These are phyloP conservation scores for Jatropha curcas DNA, from an alignment of 345 rosid species.

Conservation along the genomic window DNA sequence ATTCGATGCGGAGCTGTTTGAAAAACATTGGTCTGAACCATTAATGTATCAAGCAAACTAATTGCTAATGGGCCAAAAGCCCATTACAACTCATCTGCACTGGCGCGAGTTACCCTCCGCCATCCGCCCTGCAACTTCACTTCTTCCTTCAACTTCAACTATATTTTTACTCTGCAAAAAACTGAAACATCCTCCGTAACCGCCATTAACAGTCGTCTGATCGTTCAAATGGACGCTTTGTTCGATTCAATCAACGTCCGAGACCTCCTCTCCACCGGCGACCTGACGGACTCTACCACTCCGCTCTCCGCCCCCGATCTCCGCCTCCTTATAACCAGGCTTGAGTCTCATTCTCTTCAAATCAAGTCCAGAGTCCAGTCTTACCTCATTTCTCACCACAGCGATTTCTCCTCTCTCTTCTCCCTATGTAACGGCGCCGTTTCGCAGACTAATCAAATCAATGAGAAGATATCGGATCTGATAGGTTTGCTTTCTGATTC, in stretches of 20 bases:
- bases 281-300: slow-evolving; percentile 70
- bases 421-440: slow-evolving; percentile 69
- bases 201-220: background rate
- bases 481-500: slow-evolving; percentile 55
- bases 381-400: slow-evolving; percentile 70
- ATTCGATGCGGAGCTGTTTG: too few species aligned
- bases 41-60: too few species aligned
- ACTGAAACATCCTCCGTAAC: too few species aligned
- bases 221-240: slow-evolving; percentile 20
- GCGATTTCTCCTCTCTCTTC: slow-evolving; percentile 80
- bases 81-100: too few species aligned
- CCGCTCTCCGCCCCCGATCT: slow-evolving; percentile 97
- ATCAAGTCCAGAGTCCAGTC: slow-evolving; percentile 88
- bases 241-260: slow-evolving; percentile 56
- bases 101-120: too few species aligned
- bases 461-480: slow-evolving; percentile 47
- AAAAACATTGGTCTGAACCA: too few species aligned
- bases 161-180: background rate
- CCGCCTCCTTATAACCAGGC: slow-evolving; percentile 79
- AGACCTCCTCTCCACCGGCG: slow-evolving; percentile 82
- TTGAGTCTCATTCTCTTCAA: slow-evolving; percentile 85
- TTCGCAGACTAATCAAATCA: slow-evolving; percentile 48
- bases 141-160: too few species aligned
- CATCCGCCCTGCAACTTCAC: too few species aligned
- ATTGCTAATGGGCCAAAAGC: too few species aligned